Percentiles rank a stretch among this genome's conserved stretches.
phyloP scores from a whole-genome alignment of 208 protist species.

The Jaenimonas drosophilae region DNA sequence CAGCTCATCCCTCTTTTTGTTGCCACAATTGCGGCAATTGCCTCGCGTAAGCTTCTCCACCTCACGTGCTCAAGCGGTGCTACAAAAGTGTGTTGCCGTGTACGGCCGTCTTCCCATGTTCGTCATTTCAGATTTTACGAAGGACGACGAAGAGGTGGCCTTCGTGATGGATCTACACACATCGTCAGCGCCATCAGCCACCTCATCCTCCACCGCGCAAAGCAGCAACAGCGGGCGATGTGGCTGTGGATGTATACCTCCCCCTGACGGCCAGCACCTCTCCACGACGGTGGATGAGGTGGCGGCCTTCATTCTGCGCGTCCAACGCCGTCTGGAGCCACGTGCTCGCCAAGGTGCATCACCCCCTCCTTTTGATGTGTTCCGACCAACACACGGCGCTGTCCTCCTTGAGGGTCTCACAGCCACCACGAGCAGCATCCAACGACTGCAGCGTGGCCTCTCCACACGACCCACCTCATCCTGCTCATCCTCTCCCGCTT shows the following conservation, averaged over 20 bases:
- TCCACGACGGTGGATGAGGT: constrained; percentile 5
- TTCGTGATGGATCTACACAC: constrained; percentile 9
- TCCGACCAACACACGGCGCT: constrained; percentile 16
- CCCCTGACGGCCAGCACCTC: too few relatives aligned
- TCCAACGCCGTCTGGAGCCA: constrained; percentile 13
- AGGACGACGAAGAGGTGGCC: constrained; percentile 21
- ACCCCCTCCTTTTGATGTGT: constrained; percentile 14
- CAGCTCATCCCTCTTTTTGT: too few relatives aligned
- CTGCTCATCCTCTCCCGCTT: too few relatives aligned
- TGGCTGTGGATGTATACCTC: too few relatives aligned
- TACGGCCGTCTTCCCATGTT: constrained; percentile 22
- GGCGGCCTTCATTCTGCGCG: constrained; percentile 14
- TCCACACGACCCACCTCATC: too few relatives aligned
- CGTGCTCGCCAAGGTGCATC: constrained; percentile 22
- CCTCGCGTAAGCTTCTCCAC: constrained; percentile 16
- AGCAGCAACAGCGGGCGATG: too few relatives aligned
- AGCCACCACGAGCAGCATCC: constrained; percentile 23
- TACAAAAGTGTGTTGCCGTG: constrained; percentile 22
- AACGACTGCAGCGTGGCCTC: constrained; percentile 6
- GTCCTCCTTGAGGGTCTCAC: constrained; percentile 16
- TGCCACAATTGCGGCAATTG: constrained; percentile 3
- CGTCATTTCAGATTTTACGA: constrained; percentile 17
- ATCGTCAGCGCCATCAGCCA: too few relatives aligned
- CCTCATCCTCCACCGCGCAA: too few relatives aligned
- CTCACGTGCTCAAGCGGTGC: constrained; percentile 1